phyloP scores from a whole-genome alignment of 1,139 yeast genomes.

The Chernovozyma sophiae-reginae region DNA sequence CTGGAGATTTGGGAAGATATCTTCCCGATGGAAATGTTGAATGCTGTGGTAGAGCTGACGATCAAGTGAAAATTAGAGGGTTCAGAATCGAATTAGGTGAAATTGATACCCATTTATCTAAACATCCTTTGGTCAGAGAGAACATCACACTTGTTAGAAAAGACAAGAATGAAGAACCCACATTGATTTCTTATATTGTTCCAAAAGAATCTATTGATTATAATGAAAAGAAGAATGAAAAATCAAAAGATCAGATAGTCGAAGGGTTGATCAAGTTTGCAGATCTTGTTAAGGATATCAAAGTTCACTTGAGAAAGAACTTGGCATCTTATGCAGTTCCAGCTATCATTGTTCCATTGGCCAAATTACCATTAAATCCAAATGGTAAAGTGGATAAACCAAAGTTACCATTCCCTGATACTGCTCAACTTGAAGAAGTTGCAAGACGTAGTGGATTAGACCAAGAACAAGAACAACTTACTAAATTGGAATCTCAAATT shows the following conservation, averaged over 20 bases:
- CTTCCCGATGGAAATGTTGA: constrained; percentile 96
- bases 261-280: constrained; percentile 74
- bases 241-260: constrained; percentile 65
- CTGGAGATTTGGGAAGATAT: constrained; percentile 96
- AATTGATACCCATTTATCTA: constrained; percentile 94
- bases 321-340: constrained; percentile 94
- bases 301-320: constrained; percentile 77
- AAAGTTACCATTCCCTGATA: constrained; percentile 89
- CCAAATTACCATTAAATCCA: constrained; percentile 87
- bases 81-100: constrained; percentile 98
- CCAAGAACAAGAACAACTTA: constrained; percentile 45
- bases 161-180: constrained; percentile 89
- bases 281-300: constrained; percentile 74
- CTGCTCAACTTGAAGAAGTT: constrained; percentile 75
- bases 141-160: constrained; percentile 90
- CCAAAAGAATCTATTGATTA: constrained; percentile 53
- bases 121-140: constrained; percentile 87
- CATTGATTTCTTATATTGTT: constrained; percentile 85
- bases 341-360: constrained; percentile 81
- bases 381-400: constrained; percentile 99
- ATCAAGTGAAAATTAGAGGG: constrained; percentile 97
- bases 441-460: constrained; percentile 40
- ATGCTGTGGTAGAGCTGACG: constrained; percentile 98
- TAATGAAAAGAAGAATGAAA: constrained; percentile 25
- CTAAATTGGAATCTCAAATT: constrained; percentile 62